Conservation (phyloP, 306 rosid species). For the Quercus variabilis region DNA sequence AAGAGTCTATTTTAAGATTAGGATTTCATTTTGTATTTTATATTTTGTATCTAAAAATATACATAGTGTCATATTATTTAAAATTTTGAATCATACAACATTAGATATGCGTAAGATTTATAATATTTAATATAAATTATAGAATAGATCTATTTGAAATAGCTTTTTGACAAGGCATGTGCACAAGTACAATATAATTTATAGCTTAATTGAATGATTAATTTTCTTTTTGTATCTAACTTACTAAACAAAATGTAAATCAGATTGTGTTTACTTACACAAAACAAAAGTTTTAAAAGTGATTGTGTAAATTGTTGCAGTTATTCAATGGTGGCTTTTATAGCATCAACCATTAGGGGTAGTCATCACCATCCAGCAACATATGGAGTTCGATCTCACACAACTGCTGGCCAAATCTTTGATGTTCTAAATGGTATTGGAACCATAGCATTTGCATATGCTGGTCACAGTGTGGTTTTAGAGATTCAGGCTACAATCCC, state of each 20-base stretch:
- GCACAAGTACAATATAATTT: background rate
- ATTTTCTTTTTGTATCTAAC: background rate
- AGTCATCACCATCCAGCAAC: background rate
- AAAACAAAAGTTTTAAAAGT: too few relatives aligned
- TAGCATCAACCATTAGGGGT: conserved; percentile 34
- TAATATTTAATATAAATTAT: too few relatives aligned
- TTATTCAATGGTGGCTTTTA: conserved; percentile 46
- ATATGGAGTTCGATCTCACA: conserved; percentile 36
- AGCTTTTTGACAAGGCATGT: too few relatives aligned
- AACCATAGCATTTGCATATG: conserved; percentile 69
- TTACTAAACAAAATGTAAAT: background rate
- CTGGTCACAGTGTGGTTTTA: conserved; percentile 57
- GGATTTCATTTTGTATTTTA: too few relatives aligned
- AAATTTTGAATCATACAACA: too few relatives aligned
- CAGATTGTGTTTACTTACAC: background rate
- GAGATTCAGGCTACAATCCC: conserved; percentile 84
- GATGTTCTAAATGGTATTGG: conserved; percentile 58
- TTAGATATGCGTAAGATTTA: rapidly evolving
- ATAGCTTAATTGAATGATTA: background rate
- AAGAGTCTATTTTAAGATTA: too few relatives aligned
- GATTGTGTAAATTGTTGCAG: conserved; percentile 16
- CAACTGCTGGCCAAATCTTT: conserved; percentile 20
- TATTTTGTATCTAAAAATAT: too few relatives aligned
- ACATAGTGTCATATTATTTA: too few relatives aligned
- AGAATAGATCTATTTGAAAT: too few relatives aligned